Base-by-base conservation (phyloP, 805 yeast genomes). In the Pichia nanzhaoensis region DNA sequence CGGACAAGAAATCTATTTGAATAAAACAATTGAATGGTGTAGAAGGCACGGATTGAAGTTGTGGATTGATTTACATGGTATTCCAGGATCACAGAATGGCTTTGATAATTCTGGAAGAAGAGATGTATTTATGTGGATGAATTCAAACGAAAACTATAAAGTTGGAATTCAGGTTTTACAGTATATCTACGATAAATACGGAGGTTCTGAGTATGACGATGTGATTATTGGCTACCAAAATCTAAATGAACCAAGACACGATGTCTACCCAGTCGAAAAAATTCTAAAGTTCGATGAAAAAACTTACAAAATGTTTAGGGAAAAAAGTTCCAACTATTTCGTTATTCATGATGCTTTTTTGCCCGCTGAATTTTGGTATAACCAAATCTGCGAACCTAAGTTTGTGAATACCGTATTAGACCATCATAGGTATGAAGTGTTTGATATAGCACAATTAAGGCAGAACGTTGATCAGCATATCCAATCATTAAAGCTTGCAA, bases 341-440 rank as follows among this genome's bases (percentile, higher is more conserved):
- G 72, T 81, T 2, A 68, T 80, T 43, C 87, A 81, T 50, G 89
- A 83, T 59, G 88, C 86, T 0, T 83, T 83, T 58, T 62, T 73
- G 58, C 61, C 66, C 1, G 60, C 73, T 27, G 78, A 77, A 0
- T 74, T 70, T 57, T 82, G 83, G 83, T 69, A 80, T 54, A 53
- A 61, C 8, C 18, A 32, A 19, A 14, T 51, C 46, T 39, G 42
- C 17, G 47, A 37, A 37, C 44, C 41, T 19, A 40, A 39, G 38
- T 50, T 13, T 30, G 27, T n/a, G 18, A 79, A 82, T 56, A 82
- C 86, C 42, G 78, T 85, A 17, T 64, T 89, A 30, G 97, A 90
- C 63, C 96, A 87, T 66, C 96, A 90, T 66, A 83, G 84, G 60
- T 90, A 90, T 69, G 95, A 87, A 68, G 93, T 85, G n/a, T 90